These are phyloP conservation scores for Colletotrichum theobromicola DNA, from an alignment of 2,329 filamentous ascomycete genomes.

Conservation along the genomic window DNA sequence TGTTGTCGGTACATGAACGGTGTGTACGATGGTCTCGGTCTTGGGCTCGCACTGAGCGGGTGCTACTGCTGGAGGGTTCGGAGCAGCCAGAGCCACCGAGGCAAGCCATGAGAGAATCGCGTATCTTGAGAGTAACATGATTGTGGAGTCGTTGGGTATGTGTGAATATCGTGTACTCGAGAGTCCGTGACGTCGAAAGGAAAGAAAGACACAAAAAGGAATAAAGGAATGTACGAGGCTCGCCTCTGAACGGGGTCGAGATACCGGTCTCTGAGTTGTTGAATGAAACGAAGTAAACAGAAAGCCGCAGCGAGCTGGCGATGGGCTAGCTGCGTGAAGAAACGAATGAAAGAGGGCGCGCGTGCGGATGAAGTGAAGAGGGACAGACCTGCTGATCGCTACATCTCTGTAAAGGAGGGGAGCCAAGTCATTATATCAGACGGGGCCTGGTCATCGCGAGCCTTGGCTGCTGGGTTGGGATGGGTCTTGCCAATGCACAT, in stretches of 20 bases:
- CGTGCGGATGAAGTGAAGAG: slow-evolving; percentile 10
- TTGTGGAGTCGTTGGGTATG: not conserved
- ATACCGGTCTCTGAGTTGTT: slow-evolving; percentile 21
- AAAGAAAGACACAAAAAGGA: not conserved
- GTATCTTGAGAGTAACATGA: slow-evolving; percentile 4
- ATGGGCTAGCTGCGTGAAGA: slow-evolving; percentile 3
- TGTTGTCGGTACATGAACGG: slow-evolving; percentile 17
- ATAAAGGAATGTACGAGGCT: slow-evolving; percentile 20
- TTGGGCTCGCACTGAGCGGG: slow-evolving; percentile 3
- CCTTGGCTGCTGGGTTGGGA: slow-evolving; percentile 6
- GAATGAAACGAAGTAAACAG: slow-evolving; percentile 10
- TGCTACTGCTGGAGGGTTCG: slow-evolving; percentile 4
- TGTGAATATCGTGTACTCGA: not conserved
- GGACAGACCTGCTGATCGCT: slow-evolving; percentile 20
- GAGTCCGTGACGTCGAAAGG: not conserved
- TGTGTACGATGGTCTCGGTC: slow-evolving; percentile 16
- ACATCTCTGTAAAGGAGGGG: not conserved
- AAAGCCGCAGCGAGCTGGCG: not conserved
- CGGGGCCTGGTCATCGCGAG: not conserved
- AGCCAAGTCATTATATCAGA: slow-evolving; percentile 18
- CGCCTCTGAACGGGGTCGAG: slow-evolving; percentile 21
- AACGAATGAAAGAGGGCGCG: slow-evolving; percentile 14
- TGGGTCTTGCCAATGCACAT: not conserved
- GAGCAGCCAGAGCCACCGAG: slow-evolving; percentile 6
- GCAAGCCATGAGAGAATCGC: slow-evolving; percentile 12